Conservation (phyloP, 73 alveolate species). For the Stentor roeselii region DNA sequence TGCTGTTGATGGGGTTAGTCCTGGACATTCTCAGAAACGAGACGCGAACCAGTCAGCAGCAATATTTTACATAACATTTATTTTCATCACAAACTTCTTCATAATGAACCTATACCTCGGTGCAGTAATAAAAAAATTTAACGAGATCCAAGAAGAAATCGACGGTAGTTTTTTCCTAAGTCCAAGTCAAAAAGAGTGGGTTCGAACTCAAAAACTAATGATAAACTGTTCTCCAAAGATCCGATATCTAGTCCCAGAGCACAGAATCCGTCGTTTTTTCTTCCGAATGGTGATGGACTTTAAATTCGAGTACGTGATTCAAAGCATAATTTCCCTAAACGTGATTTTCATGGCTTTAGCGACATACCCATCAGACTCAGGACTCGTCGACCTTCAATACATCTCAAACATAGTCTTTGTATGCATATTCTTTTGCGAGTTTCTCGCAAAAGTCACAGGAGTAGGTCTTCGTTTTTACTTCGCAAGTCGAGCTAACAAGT, state of each 20-base stretch:
- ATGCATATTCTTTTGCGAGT: slow-evolving; percentile 43
- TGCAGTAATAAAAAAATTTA: slow-evolving; percentile 58
- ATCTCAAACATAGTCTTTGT: slow-evolving; percentile 23
- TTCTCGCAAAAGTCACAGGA: slow-evolving; percentile 38
- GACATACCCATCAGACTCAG: not conserved
- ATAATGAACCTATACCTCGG: slow-evolving; percentile 62
- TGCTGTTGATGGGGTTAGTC: slow-evolving; percentile 14
- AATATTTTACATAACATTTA: slow-evolving; percentile 40
- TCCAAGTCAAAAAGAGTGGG: slow-evolving; percentile 57
- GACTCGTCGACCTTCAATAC: not conserved
- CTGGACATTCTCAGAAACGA: slow-evolving; percentile 29
- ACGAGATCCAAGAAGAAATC: slow-evolving; percentile 44
- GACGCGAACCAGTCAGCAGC: slow-evolving; percentile 47
- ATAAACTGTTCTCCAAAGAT: slow-evolving; percentile 32
- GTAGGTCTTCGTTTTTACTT: slow-evolving; percentile 38
- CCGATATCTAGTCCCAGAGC: not conserved
- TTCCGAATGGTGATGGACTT: not conserved
- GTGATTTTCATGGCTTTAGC: not conserved
- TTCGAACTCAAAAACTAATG: slow-evolving; percentile 48
- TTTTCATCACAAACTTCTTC: slow-evolving; percentile 61
- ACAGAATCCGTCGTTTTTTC: not conserved
- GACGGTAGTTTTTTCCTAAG: slow-evolving; percentile 50
- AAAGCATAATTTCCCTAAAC: not conserved
- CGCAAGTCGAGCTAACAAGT: slow-evolving; percentile 40
- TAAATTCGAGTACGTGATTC: slow-evolving; percentile 10